These are phyloP conservation scores for Nymphaea thermarum DNA, from an alignment of 164 flowering plant species.

Conservation along the genomic window DNA sequence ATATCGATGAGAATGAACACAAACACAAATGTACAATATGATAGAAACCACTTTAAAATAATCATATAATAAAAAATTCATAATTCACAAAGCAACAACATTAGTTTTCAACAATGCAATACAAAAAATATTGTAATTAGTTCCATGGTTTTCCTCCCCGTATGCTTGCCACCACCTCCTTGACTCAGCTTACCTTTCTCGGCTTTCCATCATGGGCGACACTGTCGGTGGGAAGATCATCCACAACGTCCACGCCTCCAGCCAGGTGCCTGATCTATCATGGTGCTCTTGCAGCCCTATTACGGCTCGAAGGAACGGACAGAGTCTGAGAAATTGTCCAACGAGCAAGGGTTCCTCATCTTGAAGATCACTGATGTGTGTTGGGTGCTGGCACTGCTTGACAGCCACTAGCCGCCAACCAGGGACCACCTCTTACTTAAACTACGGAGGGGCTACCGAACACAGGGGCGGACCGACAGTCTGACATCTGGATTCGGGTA, in stretches of 20 bases:
- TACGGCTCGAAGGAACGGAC: slow-evolving; percentile 43
- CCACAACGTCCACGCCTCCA: slow-evolving; percentile 24
- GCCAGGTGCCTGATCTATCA: slow-evolving; percentile 16
- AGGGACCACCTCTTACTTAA: slow-evolving; percentile 49
- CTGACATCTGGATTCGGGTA: too few relatives aligned
- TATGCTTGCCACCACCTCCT: slow-evolving; percentile 30
- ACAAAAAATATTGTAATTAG: too few relatives aligned
- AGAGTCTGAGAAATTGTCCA: slow-evolving; percentile 30
- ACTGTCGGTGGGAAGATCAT: slow-evolving; percentile 57
- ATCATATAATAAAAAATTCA: too few relatives aligned
- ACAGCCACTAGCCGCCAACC: slow-evolving; percentile 15
- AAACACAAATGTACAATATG: too few relatives aligned
- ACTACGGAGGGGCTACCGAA: slow-evolving; percentile 8
- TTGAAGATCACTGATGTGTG: slow-evolving; percentile 26
- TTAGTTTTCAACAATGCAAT: too few relatives aligned
- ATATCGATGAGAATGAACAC: too few relatives aligned
- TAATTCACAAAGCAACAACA: too few relatives aligned
- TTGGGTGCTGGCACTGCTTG: slow-evolving; percentile 45
- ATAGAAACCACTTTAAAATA: too few relatives aligned
- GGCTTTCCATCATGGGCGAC: slow-evolving; percentile 44
- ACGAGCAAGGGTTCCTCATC: slow-evolving; percentile 26
- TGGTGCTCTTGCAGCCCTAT: slow-evolving; percentile 37
- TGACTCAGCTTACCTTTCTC: slow-evolving; percentile 27
- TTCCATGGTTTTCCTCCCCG: slow-evolving; percentile 18
- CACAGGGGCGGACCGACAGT: too few relatives aligned